Evolutionary conservation across 352 stramenopile genomes (phyloP).

Genomic region (Thraustochytrium sp.): DNA sequence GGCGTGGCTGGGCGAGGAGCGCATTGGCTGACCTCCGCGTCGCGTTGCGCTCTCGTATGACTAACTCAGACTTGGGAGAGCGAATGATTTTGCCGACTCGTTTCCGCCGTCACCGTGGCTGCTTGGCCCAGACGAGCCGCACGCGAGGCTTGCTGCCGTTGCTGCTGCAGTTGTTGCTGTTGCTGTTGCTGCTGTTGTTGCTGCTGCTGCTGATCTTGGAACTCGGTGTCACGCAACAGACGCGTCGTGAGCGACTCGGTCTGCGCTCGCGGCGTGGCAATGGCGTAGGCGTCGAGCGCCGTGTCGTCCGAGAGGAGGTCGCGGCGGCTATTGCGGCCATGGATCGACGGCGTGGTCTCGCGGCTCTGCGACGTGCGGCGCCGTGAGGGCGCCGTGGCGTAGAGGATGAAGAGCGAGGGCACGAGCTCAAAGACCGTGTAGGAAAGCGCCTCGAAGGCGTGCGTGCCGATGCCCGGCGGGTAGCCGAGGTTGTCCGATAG

Average conservation of each 20-base stretch:
- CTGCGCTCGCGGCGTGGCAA: too few relatives aligned
- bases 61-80: not conserved
- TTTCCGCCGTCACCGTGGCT: too few relatives aligned
- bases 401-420: constrained; percentile 22
- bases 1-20: not conserved
- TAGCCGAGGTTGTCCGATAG: not conserved
- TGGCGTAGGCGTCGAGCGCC: not conserved
- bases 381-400: not conserved
- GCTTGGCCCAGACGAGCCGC: too few relatives aligned
- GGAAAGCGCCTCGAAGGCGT: constrained; percentile 37
- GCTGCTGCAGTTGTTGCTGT: too few relatives aligned
- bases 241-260: not conserved
- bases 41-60: too few relatives aligned
- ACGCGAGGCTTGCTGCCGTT: too few relatives aligned
- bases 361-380: not conserved
- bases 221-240: not conserved
- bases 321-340: not conserved
- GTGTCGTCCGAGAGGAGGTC: not conserved
- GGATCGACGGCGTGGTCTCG: not conserved
- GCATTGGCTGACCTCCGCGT: not conserved
- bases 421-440: constrained; percentile 43
- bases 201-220: not conserved
- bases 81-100: too few relatives aligned
- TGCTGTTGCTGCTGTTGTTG: not conserved
- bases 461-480: not conserved